These are phyloP conservation scores for Allium cepa DNA, from an alignment of 106 monocot species.

Conservation along the genomic window DNA sequence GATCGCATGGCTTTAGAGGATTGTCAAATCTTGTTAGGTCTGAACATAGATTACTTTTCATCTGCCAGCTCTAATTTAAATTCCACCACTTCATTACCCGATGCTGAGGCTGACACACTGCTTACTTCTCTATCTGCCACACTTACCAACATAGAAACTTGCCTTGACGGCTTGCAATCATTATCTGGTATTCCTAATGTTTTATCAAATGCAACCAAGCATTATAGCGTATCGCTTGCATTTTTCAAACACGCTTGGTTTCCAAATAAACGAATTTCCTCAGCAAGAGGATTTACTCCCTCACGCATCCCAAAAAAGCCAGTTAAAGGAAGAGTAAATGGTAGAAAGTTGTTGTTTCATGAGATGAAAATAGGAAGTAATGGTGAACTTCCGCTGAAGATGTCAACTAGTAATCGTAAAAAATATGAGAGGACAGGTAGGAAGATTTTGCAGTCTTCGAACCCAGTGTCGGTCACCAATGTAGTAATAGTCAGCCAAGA, in stretches of 20 bases:
- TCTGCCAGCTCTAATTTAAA: not conserved
- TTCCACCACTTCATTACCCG: not conserved
- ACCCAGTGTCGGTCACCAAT: slow-evolving; percentile 22
- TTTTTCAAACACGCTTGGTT: slow-evolving; percentile 50
- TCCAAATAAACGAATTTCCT: not conserved
- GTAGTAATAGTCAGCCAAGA: slow-evolving; percentile 41
- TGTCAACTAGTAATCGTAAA: slow-evolving; percentile 10
- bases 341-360: slow-evolving; percentile 29
- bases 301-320: not conserved
- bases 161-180: not conserved
- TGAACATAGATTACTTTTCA: not conserved
- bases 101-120: not conserved
- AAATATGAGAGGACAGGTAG: slow-evolving; percentile 18
- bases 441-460: slow-evolving; percentile 7
- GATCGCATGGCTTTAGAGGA: not conserved
- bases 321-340: not conserved
- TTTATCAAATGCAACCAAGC: slow-evolving; percentile 30
- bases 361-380: slow-evolving; percentile 7
- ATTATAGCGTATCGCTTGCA: slow-evolving; percentile 57
- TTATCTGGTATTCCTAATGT: not conserved
- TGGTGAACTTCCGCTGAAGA: slow-evolving; percentile 16
- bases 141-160: not conserved
- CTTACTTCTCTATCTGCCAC: not conserved
- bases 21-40: not conserved
- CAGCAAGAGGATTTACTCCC: not conserved